Evolutionary conservation across 768 basidiomycete species (phyloP), one percentile per base, ranked within the genome.

Genomic region (Russula lepida): DNA sequence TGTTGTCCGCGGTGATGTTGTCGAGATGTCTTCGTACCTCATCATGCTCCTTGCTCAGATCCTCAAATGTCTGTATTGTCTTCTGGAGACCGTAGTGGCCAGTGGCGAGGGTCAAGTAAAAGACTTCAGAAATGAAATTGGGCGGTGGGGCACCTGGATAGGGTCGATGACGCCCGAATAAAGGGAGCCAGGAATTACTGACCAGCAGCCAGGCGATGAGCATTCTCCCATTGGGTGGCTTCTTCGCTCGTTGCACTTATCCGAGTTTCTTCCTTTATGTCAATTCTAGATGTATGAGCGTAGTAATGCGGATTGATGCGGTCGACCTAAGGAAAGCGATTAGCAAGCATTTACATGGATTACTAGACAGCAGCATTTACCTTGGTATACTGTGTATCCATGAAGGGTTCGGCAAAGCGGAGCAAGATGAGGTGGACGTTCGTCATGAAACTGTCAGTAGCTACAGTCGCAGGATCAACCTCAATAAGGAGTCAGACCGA

Each of bases 81-180:
- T 82, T 86, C 66, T 89, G 79, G 62, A 89, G 82, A 3, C 95
- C 95, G 59, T 92, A 87, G 73, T 99, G 95, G 58, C 89, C 86
- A 78, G 88, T 88, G 0, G 92, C 87, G 51, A 90, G 81, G 8
- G 87, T 79, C 47, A 98, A 79, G 76, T 90, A 98, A 77, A 98
- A 98, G 21, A 97, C 84, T 47, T 98, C 87, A 6, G 95, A 92
- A 64, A 98, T 92, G 73, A 99, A 99, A 71, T 97, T 97, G 2
- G 89, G 85, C 6, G 85, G 70, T 3, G 82, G 70, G n/a, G 80
- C 84, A 28, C 63, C 65, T 64, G 21, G 17, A 27, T 27, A 28
- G 30, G 32, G 47, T 84, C 68, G 68, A 48, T 46, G 49, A 21
- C n/a, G 52, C 6, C 13, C 43, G 46, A 13, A 11, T 8, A 53